Evolutionary conservation across 352 stramenopile species (phyloP).

Genomic region (Phytophthora tubulina): DNA sequence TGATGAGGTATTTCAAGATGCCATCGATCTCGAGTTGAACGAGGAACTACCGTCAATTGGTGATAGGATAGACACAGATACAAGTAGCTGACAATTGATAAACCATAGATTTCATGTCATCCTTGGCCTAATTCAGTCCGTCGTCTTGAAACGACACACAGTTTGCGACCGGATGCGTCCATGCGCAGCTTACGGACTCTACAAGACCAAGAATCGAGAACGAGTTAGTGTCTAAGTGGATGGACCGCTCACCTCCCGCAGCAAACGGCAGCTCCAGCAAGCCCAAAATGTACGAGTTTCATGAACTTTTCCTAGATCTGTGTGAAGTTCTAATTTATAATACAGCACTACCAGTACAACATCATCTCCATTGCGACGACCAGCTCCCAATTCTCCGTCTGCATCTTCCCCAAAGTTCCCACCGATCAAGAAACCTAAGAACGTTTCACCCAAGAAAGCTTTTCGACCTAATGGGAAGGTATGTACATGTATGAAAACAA

Average conservation of each 20-base stretch:
- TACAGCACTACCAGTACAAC: neutral
- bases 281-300: conserved; percentile 24
- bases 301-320: neutral
- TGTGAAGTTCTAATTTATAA: neutral
- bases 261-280: conserved; percentile 28
- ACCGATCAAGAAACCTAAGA: conserved; percentile 37
- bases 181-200: neutral
- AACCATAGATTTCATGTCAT: neutral
- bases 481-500: neutral
- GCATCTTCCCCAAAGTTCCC: conserved; percentile 29
- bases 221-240: neutral
- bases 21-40: neutral
- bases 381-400: conserved; percentile 8
- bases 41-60: too few relatives aligned
- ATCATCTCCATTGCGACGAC: conserved; percentile 24
- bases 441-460: conserved; percentile 28
- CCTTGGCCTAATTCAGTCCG: conserved; percentile 23
- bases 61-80: conserved; percentile 36
- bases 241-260: conserved; percentile 22
- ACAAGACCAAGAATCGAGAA: neutral
- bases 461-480: conserved; percentile 31
- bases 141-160: conserved; percentile 24
- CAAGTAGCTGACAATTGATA: conserved; percentile 1
- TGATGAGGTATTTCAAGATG: conserved; percentile 4
- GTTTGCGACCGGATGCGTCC: conserved; percentile 24